Evolutionary conservation across 2,329 filamentous ascomycete species (phyloP), one percentile per base, ranked within the genome.

Genomic region (Monosporascus sp.): DNA sequence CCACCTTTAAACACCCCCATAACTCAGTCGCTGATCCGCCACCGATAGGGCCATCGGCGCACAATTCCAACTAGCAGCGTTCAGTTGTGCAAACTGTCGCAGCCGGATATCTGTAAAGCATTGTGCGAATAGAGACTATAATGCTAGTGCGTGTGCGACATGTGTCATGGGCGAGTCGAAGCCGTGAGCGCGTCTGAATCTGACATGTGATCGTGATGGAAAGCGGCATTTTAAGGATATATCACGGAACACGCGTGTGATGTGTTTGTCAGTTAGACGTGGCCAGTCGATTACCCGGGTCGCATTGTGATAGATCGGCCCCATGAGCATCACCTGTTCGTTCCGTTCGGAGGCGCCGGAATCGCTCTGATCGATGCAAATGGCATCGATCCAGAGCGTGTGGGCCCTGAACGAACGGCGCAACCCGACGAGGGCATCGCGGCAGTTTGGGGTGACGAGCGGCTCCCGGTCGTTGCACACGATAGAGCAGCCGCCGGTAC

Each of bases 271-370:
- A 7, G 24, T 49, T 11, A 45, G 22, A 8, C 51, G 60, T 5
- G 64, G 55, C 58, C 60, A 65, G 17, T 61, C 49, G 17, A 61
- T 37, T 7, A 60, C 58, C 2, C 44, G 22, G 2, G 15, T 20
- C 11, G 61, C 59, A 18, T 40, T 49, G 7, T 17, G 49, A 49
- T 59, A 65, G 7, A 64, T 54, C 5, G 55, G 46, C 41, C 55
- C 55, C 62, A 63, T 65, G 17, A 58, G 38, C 3, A 47, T 44
- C 7, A 63, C 57, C 49, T 65, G 61, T 7, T 37, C 38, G 14
- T 48, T 51, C 6, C 55, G 52, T 48, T 64, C 61, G 24, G 49
- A 47, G n/a, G 22, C 17, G 7, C 26, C 49, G 20, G 49, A 37
- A 22, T 48, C 18, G 8, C 51, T 46, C n/a, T n/a, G n/a, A n/a